Percentiles rank a stretch among this genome's conserved stretches.
Evolutionary conservation across 169 alveolate genomes (phyloP).

Genomic region (Plasmodium gonderi): DNA sequence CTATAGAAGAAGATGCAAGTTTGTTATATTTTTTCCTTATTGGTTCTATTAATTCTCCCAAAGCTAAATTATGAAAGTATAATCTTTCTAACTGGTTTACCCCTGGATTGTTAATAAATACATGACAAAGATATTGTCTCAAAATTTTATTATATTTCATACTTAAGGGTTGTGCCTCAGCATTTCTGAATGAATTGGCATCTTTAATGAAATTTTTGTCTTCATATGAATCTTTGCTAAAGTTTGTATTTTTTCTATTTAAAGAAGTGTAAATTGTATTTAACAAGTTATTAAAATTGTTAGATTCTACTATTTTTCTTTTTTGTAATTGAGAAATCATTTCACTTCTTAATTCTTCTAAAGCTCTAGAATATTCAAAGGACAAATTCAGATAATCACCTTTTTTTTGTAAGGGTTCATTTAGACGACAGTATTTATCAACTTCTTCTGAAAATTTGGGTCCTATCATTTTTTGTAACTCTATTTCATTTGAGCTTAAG

Average conservation of each 20-base stretch:
- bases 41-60: constrained; percentile 57
- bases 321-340: neutral
- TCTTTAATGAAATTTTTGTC: neutral
- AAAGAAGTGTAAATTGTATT: neutral
- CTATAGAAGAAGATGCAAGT: constrained; percentile 12
- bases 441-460: constrained; percentile 34
- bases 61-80: constrained; percentile 35
- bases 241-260: constrained; percentile 7
- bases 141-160: constrained; percentile 30
- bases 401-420: constrained; percentile 1
- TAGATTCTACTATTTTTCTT: neutral
- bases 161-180: constrained; percentile 3
- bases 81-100: constrained; percentile 29
- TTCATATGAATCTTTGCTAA: neutral
- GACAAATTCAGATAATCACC: constrained; percentile 30
- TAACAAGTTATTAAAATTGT: constrained; percentile 9
- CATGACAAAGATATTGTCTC: constrained; percentile 46
- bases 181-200: constrained; percentile 28
- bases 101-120: constrained; percentile 63
- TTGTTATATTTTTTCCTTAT: constrained; percentile 24
- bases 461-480: constrained; percentile 71
- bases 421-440: constrained; percentile 16
- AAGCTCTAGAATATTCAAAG: constrained; percentile 47
- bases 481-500: constrained; percentile 20
- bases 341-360: constrained; percentile 60